phyloP scores from a whole-genome alignment of 106 monocot species.

The Hemerocallis citrina region DNA sequence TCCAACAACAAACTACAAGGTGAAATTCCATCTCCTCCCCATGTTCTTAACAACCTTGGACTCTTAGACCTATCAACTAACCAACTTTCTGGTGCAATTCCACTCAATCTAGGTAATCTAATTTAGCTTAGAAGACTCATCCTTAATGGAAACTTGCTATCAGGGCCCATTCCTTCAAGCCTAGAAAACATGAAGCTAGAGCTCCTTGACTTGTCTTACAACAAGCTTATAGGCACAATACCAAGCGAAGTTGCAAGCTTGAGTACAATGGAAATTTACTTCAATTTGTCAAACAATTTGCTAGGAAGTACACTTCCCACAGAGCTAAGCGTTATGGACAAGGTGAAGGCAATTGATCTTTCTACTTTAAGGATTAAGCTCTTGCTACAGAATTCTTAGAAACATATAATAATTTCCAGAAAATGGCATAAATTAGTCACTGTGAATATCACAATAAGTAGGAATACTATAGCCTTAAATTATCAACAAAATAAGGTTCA shows the following conservation, averaged over 20 bases:
- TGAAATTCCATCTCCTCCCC: conserved; percentile 23
- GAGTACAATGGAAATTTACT: conserved; percentile 25
- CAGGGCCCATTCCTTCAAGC: conserved; percentile 32
- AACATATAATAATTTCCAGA: no score
- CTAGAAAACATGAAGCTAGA: conserved; percentile 27
- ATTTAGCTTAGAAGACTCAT: conserved; percentile 15
- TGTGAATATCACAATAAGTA: no score
- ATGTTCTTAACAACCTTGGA: conserved; percentile 19
- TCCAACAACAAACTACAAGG: conserved; percentile 33
- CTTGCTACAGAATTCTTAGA: no score
- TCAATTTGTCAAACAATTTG: conserved; percentile 33
- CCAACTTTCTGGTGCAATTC: conserved; percentile 24
- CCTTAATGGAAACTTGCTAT: conserved; percentile 16
- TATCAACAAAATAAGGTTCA: no score
- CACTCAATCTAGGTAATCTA: conserved; percentile 14
- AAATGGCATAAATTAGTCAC: no score
- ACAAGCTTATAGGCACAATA: conserved; percentile 32
- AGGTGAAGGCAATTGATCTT: conserved; percentile 27
- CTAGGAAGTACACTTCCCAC: conserved; percentile 16
- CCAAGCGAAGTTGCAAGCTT: conserved; percentile 39
- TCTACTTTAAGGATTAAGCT: no score
- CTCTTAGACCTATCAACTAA: conserved; percentile 42
- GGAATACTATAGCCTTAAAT: no score
- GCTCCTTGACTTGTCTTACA: conserved; percentile 41
- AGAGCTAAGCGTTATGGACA: conserved; percentile 29